Base-by-base conservation (phyloP, 768 basidiomycete genomes). In the Scleroderma citrinum region DNA sequence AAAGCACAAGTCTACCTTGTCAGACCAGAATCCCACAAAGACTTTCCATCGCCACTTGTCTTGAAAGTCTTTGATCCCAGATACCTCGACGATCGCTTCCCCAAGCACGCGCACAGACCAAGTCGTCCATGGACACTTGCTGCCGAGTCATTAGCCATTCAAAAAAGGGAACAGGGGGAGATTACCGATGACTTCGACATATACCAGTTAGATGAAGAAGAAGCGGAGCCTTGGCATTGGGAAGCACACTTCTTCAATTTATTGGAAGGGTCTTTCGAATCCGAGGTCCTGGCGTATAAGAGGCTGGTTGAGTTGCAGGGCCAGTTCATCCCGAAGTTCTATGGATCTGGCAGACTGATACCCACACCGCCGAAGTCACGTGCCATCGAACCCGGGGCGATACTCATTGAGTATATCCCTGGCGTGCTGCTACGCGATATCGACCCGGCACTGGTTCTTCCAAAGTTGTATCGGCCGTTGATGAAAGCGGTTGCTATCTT, bases 11-110 rank as follows among this genome's bases (percentile, higher is more conserved):
- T 48, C 11, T 42, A 24, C 19, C 38, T 42, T 12, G 47, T 42
- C 40, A 26, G 10, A 26, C 12, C 31, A 16, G 48, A 48, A 2
- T 7, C 48, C 21, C 12, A 32, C 12, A 19, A 3, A 2, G 21
- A 26, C 4, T 19, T 43, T 17, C 40, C 48, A 3, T 16, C 6
- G 17, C 16, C 6, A 17, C 7, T 42, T 17, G 23, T 42, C 14
- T 16, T 36, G 13, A 36, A 49, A 43, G 35, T 43, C 13, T 36
- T 44, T 19, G 34, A 51, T 34, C 23, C 39, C 39, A 45, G 40
- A 48, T 42, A 41, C 38, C 12, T 46, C 36, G 46, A 56, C 53
- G 23, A 55, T 26, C 47, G 46, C 42, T 44, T 44, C 23, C 30
- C 45, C n/a, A 45, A 30, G n/a, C n/a, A n/a, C n/a, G n/a, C n/a